Evolutionary conservation across 2,329 filamentous ascomycete genomes (phyloP).

Genomic region (Colletotrichum cuscutae): DNA sequence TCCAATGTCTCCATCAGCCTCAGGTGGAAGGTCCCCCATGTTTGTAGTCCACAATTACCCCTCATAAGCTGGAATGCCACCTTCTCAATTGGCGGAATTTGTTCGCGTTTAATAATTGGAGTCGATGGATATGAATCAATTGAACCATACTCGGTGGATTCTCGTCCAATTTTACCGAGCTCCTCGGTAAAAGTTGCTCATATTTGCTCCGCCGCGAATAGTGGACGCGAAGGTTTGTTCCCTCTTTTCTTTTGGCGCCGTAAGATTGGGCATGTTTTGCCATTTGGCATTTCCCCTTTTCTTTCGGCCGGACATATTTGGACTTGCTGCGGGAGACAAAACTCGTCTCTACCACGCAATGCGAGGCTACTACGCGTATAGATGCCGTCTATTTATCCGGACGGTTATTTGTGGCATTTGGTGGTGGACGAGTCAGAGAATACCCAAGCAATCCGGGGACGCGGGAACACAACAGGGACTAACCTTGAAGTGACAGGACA

Average conservation of each 20-base stretch:
- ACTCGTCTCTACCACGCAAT: too few relatives aligned
- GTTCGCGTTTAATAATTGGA: neutral
- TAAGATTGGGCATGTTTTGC: neutral
- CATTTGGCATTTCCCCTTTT: neutral
- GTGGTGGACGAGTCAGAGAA: neutral
- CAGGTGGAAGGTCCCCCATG: constrained; percentile 10
- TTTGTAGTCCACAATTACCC: constrained; percentile 20
- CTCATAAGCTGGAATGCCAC: constrained; percentile 21
- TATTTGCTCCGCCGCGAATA: neutral
- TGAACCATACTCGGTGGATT: neutral
- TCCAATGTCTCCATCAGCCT: neutral
- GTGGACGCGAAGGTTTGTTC: neutral
- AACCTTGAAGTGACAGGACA: neutral
- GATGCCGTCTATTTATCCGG: neutral
- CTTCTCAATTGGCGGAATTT: constrained; percentile 15
- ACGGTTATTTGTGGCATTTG: too few relatives aligned
- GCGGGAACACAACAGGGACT: neutral
- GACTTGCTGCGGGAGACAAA: neutral
- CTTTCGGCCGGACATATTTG: neutral
- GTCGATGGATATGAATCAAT: neutral
- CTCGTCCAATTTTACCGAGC: neutral
- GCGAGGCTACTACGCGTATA: neutral
- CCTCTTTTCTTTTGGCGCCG: neutral
- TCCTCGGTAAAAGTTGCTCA: neutral
- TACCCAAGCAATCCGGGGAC: neutral